These are phyloP conservation scores for Zygosaccharomyces bisporus DNA, from an alignment of 805 yeast species.

Conservation along the genomic window DNA sequence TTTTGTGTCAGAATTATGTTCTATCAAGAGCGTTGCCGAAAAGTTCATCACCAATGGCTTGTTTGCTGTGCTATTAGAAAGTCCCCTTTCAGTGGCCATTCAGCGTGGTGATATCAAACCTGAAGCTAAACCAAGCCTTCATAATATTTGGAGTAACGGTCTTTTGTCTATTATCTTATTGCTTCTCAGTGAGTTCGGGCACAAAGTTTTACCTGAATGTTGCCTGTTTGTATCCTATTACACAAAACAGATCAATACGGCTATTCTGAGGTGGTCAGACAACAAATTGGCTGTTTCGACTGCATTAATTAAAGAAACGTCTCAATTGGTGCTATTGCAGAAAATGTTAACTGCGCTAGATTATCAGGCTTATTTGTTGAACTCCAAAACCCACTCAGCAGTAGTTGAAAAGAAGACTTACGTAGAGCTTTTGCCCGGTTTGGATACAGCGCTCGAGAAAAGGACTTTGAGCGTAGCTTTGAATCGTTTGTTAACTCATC, in stretches of 20 bases:
- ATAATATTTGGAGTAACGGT: conserved; percentile 84
- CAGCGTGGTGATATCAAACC: conserved; percentile 62
- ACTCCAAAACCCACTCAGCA: conserved; percentile 19
- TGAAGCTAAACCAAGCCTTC: conserved; percentile 51
- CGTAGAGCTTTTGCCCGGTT: conserved; percentile 48
- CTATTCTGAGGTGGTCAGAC: conserved; percentile 66
- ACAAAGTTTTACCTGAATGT: conserved; percentile 58
- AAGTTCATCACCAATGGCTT: conserved; percentile 61
- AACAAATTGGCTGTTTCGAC: conserved; percentile 40
- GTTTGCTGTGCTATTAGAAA: conserved; percentile 63
- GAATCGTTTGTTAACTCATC: conserved; percentile 77
- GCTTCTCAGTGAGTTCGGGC: conserved; percentile 60
- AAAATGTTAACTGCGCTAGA: conserved; percentile 53
- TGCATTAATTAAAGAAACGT: conserved; percentile 58
- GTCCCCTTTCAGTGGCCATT: conserved; percentile 63
- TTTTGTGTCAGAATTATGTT: conserved; percentile 64
- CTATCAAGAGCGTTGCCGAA: conserved; percentile 61
- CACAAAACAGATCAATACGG: conserved; percentile 57
- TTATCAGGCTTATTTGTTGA: conserved; percentile 45
- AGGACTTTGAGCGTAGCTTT: conserved; percentile 58
- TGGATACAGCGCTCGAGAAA: conserved; percentile 57
- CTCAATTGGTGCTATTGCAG: conserved; percentile 63
- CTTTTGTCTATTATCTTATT: conserved; percentile 62
- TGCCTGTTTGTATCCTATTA: conserved; percentile 61
- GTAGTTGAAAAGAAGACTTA: conserved; percentile 19